Percentiles rank a stretch among this genome's conserved stretches.
Conservation (phyloP, 208 protist species). For the Endotrypanum monterogeii region DNA sequence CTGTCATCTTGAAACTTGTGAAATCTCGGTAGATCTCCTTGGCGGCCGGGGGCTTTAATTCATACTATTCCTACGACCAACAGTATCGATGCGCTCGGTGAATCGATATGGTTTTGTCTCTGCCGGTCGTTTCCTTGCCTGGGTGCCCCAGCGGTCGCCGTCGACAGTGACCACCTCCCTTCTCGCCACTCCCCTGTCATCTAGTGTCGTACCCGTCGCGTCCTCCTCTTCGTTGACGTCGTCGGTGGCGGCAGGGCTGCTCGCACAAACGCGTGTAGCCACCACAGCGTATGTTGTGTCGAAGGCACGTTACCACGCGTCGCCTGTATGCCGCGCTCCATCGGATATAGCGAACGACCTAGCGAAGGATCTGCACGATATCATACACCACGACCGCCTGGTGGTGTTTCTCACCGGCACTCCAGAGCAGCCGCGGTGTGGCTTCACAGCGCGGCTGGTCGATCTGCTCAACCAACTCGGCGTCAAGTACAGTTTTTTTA, state of each 20-base stretch:
- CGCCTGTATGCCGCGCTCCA: slow-evolving; percentile 31
- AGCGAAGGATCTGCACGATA: slow-evolving; percentile 55
- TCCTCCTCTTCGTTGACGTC: background rate
- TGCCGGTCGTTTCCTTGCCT: background rate
- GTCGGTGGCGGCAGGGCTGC: background rate
- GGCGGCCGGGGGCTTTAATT: too few relatives aligned
- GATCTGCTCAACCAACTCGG: slow-evolving; percentile 78
- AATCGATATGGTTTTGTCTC: background rate
- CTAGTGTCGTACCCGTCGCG: background rate
- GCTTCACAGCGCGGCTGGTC: slow-evolving; percentile 87
- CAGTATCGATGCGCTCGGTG: background rate
- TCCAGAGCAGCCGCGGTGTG: slow-evolving; percentile 82
- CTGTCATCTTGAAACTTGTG: too few relatives aligned
- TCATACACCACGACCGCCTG: slow-evolving; percentile 77
- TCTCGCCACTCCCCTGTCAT: background rate
- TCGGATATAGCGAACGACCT: slow-evolving; percentile 56
- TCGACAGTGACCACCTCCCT: background rate
- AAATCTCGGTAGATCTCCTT: too few relatives aligned
- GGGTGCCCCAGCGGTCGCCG: background rate
- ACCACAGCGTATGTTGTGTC: slow-evolving; percentile 5
- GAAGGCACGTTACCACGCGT: slow-evolving; percentile 23
- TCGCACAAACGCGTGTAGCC: too few relatives aligned
- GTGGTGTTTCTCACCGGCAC: slow-evolving; percentile 93
- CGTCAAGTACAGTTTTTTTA: slow-evolving; percentile 84
- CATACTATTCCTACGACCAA: too few relatives aligned